Percentiles rank a stretch among this genome's conserved stretches.
Conservation (phyloP, 2,329 filamentous ascomycete species). For the Calonectria pauciramosa region DNA sequence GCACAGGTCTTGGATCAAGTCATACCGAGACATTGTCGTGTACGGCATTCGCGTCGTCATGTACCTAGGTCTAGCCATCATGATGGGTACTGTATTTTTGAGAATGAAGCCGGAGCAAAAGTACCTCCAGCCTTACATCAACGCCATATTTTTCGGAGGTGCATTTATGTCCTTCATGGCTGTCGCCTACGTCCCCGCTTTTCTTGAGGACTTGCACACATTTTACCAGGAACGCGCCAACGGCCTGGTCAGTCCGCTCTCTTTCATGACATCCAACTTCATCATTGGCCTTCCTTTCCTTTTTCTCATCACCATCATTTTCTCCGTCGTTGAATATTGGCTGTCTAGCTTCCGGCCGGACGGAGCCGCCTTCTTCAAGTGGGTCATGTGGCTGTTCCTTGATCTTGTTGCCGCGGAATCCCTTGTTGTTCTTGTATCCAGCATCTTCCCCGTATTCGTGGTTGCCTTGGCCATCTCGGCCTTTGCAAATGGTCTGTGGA, state of each 20-base stretch:
- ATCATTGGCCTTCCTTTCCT: neutral
- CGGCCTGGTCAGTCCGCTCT: neutral
- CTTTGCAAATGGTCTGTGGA: neutral
- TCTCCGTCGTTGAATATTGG: neutral
- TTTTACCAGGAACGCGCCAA: neutral
- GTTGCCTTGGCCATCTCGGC: neutral
- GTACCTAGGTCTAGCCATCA: neutral
- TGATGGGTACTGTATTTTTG: neutral
- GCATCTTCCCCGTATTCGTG: neutral
- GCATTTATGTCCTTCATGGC: constrained; percentile 3
- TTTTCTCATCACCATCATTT: neutral
- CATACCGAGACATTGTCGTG: neutral
- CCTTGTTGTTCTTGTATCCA: neutral
- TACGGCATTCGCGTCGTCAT: neutral
- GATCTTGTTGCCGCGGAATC: neutral
- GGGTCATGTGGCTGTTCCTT: constrained; percentile 2
- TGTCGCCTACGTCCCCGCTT: neutral
- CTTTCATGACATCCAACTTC: neutral
- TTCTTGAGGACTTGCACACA: neutral
- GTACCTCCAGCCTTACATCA: neutral
- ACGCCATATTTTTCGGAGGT: neutral
- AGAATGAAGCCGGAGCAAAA: neutral
- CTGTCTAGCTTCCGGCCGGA: neutral
- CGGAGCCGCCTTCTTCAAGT: neutral
- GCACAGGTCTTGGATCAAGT: constrained; percentile 1